Percentiles rank a stretch among this genome's conserved stretches.
Conservation (phyloP, 345 rosid species). For the Hirschfeldia incana region DNA sequence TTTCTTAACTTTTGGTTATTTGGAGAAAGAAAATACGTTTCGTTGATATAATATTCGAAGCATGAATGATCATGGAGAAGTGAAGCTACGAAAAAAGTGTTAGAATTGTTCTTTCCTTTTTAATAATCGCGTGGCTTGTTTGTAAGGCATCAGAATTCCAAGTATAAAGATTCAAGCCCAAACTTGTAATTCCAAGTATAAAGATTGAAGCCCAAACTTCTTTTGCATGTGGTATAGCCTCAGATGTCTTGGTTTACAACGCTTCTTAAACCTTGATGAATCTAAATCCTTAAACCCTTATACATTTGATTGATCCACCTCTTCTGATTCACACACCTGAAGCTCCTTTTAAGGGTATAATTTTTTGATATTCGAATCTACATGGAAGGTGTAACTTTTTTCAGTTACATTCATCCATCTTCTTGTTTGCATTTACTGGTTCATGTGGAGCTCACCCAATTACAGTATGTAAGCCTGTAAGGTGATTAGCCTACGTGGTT, state of each 20-base stretch:
- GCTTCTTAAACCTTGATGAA: background rate
- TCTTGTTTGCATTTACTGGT: background rate
- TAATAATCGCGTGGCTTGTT: background rate
- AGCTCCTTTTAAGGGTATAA: background rate
- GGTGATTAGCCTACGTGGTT: background rate
- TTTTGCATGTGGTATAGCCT: background rate
- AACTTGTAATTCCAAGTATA: background rate
- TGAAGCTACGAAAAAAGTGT: background rate
- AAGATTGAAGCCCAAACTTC: background rate
- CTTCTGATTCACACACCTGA: background rate
- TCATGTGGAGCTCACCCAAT: background rate
- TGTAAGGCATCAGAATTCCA: background rate
- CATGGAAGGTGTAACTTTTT: background rate
- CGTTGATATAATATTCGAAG: background rate
- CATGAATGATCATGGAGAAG: background rate
- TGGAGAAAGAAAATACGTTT: background rate
- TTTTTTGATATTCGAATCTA: background rate
- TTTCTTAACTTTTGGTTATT: background rate
- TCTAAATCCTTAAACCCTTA: background rate
- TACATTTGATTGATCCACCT: background rate
- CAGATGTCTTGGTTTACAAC: background rate
- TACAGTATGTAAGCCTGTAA: background rate
- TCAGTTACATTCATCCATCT: background rate
- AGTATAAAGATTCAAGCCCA: background rate
- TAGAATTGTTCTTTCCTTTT: background rate